These are phyloP conservation scores for Penstemon eatonii DNA, from an alignment of 257 asterid genomes.

Conservation along the genomic window DNA sequence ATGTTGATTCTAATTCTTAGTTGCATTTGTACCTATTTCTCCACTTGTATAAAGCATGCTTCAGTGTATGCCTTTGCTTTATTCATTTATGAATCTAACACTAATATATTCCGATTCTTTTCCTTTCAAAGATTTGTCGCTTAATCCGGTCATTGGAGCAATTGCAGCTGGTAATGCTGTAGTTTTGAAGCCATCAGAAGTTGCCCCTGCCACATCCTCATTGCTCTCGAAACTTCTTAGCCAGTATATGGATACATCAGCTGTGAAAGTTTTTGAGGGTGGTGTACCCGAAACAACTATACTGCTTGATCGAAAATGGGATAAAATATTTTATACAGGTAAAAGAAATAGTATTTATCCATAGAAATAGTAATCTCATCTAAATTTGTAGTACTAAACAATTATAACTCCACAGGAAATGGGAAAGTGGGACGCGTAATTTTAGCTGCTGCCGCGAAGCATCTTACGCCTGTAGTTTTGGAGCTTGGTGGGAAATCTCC, in stretches of 20 bases:
- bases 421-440: conserved; percentile 80
- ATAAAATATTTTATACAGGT: conserved; percentile 79
- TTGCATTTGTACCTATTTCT: background rate
- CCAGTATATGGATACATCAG: conserved; percentile 75
- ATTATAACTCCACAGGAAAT: conserved; percentile 49
- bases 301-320: conserved; percentile 66
- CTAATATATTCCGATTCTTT: background rate
- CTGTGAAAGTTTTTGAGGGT: conserved; percentile 81
- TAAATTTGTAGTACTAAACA: background rate
- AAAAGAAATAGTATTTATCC: background rate
- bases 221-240: conserved; percentile 61
- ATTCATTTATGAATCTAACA: background rate
- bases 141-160: conserved; percentile 87
- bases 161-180: conserved; percentile 91
- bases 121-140: conserved; percentile 50
- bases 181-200: conserved; percentile 68
- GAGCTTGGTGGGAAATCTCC: conserved; percentile 98
- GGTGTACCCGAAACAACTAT: conserved; percentile 48
- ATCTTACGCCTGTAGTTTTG: conserved; percentile 83
- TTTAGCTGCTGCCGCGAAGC: conserved; percentile 87
- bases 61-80: no score
- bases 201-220: conserved; percentile 65
- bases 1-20: conserved; percentile 32
- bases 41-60: background rate
- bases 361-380: background rate